phyloP scores from a whole-genome alignment of 2,329 filamentous ascomycete species.

The Hypoxylon sp. region DNA sequence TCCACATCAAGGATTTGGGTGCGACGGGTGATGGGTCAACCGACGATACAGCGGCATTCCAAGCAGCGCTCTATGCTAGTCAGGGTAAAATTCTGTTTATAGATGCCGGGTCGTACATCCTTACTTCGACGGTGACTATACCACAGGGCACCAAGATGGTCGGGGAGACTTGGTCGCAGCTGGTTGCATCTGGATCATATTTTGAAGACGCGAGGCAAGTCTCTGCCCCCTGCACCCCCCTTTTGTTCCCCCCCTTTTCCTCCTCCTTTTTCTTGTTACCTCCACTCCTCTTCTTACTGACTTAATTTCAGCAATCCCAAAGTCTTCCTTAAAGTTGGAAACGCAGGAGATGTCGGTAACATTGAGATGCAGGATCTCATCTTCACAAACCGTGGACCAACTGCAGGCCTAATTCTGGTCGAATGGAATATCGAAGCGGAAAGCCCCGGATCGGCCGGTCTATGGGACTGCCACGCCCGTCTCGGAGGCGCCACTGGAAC shows the following conservation, averaged over 20 bases:
- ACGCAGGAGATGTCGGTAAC: constrained; percentile 70
- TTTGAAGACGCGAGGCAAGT: constrained; percentile 67
- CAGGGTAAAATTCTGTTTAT: too few relatives aligned
- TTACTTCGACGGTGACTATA: constrained; percentile 58
- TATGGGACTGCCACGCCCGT: constrained; percentile 68
- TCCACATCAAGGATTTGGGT: constrained; percentile 8
- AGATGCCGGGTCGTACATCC: constrained; percentile 46
- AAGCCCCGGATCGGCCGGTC: constrained; percentile 59
- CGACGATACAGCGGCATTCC: constrained; percentile 56
- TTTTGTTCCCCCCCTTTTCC: too few relatives aligned
- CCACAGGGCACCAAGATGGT: constrained; percentile 75
- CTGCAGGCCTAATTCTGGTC: constrained; percentile 78
- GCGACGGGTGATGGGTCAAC: constrained; percentile 33
- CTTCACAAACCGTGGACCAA: constrained; percentile 75
- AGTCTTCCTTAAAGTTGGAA: constrained; percentile 75
- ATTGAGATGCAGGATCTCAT: constrained; percentile 80
- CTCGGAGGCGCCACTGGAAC: constrained; percentile 73
- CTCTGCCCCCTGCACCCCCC: too few relatives aligned
- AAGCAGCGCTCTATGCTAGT: constrained; percentile 32
- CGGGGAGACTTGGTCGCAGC: constrained; percentile 79
- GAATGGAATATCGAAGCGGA: constrained; percentile 75
- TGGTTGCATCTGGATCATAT: constrained; percentile 71
- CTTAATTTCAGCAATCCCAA: constrained; percentile 64
- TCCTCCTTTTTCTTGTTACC: too few relatives aligned
- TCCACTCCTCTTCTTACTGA: too few relatives aligned